Evolutionary conservation across 768 basidiomycete genomes (phyloP).

Genomic region (Pleurotus cornucopiae): DNA sequence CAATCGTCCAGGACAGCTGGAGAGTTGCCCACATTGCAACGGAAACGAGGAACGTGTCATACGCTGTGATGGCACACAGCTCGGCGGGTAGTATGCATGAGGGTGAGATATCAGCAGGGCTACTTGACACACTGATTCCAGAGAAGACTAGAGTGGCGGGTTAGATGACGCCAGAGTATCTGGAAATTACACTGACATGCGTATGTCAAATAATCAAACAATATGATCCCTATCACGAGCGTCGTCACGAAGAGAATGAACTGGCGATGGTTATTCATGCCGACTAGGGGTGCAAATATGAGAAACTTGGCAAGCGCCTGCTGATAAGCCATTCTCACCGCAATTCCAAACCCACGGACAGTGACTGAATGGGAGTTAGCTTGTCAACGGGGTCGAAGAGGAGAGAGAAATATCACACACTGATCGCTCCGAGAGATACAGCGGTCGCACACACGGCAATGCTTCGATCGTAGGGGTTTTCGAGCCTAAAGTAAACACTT

Average conservation of each 20-base stretch:
- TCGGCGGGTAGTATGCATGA: constrained; percentile 65
- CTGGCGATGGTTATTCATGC: constrained; percentile 90
- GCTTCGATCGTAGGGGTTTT: constrained; percentile 91
- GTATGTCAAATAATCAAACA: constrained; percentile 83
- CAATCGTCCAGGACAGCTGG: constrained; percentile 91
- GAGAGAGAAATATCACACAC: constrained; percentile 41
- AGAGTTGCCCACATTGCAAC: constrained; percentile 85
- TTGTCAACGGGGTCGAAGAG: constrained; percentile 1
- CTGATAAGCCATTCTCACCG: constrained; percentile 44
- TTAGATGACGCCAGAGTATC: neutral
- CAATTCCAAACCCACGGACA: constrained; percentile 99
- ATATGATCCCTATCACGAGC: constrained; percentile 73
- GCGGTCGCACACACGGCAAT: constrained; percentile 87
- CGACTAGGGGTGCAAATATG: constrained; percentile 47
- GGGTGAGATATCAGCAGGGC: constrained; percentile 39
- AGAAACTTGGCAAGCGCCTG: neutral
- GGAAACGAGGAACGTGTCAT: constrained; percentile 81
- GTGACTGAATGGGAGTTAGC: constrained; percentile 48
- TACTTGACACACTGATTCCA: constrained; percentile 30
- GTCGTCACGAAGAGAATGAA: constrained; percentile 90
- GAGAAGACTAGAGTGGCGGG: constrained; percentile 47
- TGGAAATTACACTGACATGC: constrained; percentile 55
- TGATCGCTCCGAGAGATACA: constrained; percentile 93
- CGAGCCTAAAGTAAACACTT: constrained; percentile 46
- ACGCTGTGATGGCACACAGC: constrained; percentile 66